Percentiles rank a stretch among this genome's conserved stretches.
These are phyloP conservation scores for Tuber microsphaerosporum DNA, from an alignment of 495 filamentous ascomycete genomes.

Conservation along the genomic window DNA sequence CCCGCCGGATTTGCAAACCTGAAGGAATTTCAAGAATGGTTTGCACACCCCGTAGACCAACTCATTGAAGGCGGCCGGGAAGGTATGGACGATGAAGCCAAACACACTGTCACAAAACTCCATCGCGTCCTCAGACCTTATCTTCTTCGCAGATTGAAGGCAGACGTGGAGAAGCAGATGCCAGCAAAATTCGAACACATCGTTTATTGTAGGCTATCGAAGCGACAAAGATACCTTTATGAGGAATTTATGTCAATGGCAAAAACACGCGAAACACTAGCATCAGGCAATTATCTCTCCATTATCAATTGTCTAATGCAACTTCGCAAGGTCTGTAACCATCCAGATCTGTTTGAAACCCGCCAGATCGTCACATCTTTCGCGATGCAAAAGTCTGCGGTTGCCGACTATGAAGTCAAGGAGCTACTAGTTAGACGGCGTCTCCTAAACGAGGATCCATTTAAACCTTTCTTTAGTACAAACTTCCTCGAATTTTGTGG, in stretches of 20 bases:
- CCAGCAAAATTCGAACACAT: conserved; percentile 96
- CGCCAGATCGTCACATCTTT: conserved; percentile 95
- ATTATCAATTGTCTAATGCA: conserved; percentile 99
- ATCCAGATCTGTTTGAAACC: conserved; percentile 97
- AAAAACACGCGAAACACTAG: conserved; percentile 76
- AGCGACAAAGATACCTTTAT: conserved; percentile 89
- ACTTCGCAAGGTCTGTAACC: conserved; percentile 94
- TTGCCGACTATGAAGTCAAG: conserved; percentile 70
- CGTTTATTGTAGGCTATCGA: conserved; percentile 86
- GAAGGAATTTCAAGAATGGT: conserved; percentile 87
- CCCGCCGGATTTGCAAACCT: conserved; percentile 83
- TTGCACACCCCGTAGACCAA: conserved; percentile 84
- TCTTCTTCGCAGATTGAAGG: conserved; percentile 84
- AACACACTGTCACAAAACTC: conserved; percentile 78
- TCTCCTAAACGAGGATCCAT: conserved; percentile 58
- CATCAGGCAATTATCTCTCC: conserved; percentile 93
- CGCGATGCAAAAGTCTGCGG: conserved; percentile 75
- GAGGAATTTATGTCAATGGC: conserved; percentile 95
- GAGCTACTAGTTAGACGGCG: conserved; percentile 63
- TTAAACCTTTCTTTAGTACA: conserved; percentile 46
- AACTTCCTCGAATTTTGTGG: conserved; percentile 75
- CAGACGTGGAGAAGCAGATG: conserved; percentile 99
- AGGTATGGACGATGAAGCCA: conserved; percentile 85
- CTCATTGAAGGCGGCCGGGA: conserved; percentile 91
- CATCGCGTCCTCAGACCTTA: conserved; percentile 91